These are phyloP conservation scores for Hippophae tibetana DNA, from an alignment of 306 rosid genomes.

Conservation along the genomic window DNA sequence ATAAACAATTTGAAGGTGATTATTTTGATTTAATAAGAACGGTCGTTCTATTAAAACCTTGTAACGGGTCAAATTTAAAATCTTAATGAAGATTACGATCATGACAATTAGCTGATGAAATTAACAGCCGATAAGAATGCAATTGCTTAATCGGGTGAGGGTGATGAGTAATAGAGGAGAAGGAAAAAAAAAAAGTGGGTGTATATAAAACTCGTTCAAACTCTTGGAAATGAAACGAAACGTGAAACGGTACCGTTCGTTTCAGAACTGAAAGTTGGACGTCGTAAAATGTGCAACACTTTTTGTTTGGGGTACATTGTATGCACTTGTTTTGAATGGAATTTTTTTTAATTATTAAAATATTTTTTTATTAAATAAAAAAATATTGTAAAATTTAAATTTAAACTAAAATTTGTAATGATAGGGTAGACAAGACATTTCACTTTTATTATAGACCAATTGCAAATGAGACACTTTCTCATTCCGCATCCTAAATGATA, in stretches of 20 bases:
- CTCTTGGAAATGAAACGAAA: not conserved
- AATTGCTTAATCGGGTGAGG: slow-evolving; percentile 11
- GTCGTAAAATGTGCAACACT: not conserved
- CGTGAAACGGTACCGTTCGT: not conserved
- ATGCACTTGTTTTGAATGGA: not conserved
- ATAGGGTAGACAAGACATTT: too few relatives aligned
- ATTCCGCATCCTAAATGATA: too few relatives aligned
- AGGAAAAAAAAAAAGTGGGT: not conserved
- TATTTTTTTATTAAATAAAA: too few relatives aligned
- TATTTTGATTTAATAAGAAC: not conserved
- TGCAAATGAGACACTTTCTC: too few relatives aligned
- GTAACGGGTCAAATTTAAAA: not conserved
- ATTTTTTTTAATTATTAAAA: too few relatives aligned
- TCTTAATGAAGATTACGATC: not conserved
- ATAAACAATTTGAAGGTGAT: not conserved
- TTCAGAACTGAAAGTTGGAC: slow-evolving; percentile 6
- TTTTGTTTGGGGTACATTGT: slow-evolving; percentile 3
- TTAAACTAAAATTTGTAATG: too few relatives aligned
- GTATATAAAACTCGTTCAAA: slow-evolving; percentile 7
- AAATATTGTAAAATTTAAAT: too few relatives aligned
- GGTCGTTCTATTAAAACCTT: not conserved
- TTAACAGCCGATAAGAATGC: slow-evolving; percentile 11
- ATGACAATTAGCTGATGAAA: too few relatives aligned
- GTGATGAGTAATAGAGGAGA: slow-evolving; percentile 15
- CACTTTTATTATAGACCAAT: too few relatives aligned